Evolutionary conservation across 2,329 filamentous ascomycete genomes (phyloP).

Genomic region (Sclerotinia borealis): DNA sequence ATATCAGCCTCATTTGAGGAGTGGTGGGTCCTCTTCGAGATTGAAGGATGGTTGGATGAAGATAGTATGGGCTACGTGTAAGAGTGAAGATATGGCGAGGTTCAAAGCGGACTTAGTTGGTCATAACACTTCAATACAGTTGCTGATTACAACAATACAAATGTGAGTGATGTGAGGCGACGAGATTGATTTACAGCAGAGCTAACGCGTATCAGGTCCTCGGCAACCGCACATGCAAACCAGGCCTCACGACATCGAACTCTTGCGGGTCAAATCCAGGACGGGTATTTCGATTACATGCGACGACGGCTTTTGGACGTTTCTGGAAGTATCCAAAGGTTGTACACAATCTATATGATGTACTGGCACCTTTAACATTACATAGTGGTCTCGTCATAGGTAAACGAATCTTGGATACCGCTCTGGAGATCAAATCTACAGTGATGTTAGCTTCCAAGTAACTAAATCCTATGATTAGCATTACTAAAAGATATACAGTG

Average conservation of each 20-base stretch:
- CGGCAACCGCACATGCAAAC: slow-evolving; percentile 8
- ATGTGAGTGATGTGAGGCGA: slow-evolving; percentile 14
- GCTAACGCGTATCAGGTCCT: background rate
- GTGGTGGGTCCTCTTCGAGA: slow-evolving; percentile 5
- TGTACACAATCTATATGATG: background rate
- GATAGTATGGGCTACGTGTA: slow-evolving; percentile 28
- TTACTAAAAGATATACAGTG: background rate
- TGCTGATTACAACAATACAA: slow-evolving; percentile 28
- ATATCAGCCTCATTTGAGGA: slow-evolving; percentile 24
- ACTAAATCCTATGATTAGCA: background rate
- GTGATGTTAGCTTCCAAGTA: background rate
- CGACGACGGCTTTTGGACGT: too few relatives aligned
- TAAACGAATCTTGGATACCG: background rate
- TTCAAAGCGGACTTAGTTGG: slow-evolving; percentile 28
- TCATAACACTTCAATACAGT: slow-evolving; percentile 27
- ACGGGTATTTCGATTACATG: background rate
- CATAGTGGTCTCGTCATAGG: background rate
- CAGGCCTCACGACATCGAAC: too few relatives aligned
- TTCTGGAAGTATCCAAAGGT: too few relatives aligned
- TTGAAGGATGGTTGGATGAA: slow-evolving; percentile 23
- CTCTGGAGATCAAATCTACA: background rate
- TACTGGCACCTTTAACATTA: background rate
- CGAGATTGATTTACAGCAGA: background rate
- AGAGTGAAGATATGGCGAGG: slow-evolving; percentile 25
- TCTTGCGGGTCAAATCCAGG: background rate